Conservation (phyloP, 768 basidiomycete species). For the Termitomyces sp. region DNA sequence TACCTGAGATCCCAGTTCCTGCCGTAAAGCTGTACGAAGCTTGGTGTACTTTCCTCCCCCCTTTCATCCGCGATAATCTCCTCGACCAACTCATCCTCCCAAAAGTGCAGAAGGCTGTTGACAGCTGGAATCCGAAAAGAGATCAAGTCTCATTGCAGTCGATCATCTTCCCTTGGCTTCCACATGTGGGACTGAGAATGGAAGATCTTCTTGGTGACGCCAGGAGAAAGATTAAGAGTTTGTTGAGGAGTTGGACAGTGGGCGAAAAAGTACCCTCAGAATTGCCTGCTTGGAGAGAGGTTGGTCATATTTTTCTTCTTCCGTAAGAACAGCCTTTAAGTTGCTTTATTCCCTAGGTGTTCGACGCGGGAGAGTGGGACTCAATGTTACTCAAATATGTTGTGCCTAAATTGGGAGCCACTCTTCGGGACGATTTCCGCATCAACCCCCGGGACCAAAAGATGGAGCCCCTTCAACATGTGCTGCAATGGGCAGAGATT, state of each 20-base stretch:
- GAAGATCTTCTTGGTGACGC: slow-evolving; percentile 88
- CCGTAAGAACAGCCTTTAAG: neutral
- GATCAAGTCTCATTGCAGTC: slow-evolving; percentile 61
- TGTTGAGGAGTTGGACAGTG: slow-evolving; percentile 73
- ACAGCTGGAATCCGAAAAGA: slow-evolving; percentile 74
- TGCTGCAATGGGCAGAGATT: slow-evolving; percentile 73
- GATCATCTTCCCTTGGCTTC: slow-evolving; percentile 95
- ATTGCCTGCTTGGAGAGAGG: slow-evolving; percentile 77
- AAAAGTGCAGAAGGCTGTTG: slow-evolving; percentile 81
- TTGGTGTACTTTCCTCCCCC: slow-evolving; percentile 85
- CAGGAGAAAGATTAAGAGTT: slow-evolving; percentile 76
- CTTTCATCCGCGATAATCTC: slow-evolving; percentile 91
- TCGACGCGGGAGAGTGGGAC: slow-evolving; percentile 84
- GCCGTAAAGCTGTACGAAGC: slow-evolving; percentile 82
- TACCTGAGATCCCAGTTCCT: slow-evolving; percentile 64
- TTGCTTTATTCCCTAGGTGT: slow-evolving; percentile 46
- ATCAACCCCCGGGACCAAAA: slow-evolving; percentile 91
- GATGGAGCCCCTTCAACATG: slow-evolving; percentile 74
- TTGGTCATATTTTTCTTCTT: slow-evolving; percentile 29
- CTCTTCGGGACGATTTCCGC: slow-evolving; percentile 80
- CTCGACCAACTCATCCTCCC: slow-evolving; percentile 95
- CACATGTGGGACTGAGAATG: slow-evolving; percentile 76
- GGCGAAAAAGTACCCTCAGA: slow-evolving; percentile 76
- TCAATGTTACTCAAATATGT: slow-evolving; percentile 85
- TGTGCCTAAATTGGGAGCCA: slow-evolving; percentile 84